Percentiles rank a stretch among this genome's conserved stretches.
These are phyloP conservation scores for Colletotrichum lindemuthianum DNA, from an alignment of 2,329 filamentous ascomycete genomes.

Conservation along the genomic window DNA sequence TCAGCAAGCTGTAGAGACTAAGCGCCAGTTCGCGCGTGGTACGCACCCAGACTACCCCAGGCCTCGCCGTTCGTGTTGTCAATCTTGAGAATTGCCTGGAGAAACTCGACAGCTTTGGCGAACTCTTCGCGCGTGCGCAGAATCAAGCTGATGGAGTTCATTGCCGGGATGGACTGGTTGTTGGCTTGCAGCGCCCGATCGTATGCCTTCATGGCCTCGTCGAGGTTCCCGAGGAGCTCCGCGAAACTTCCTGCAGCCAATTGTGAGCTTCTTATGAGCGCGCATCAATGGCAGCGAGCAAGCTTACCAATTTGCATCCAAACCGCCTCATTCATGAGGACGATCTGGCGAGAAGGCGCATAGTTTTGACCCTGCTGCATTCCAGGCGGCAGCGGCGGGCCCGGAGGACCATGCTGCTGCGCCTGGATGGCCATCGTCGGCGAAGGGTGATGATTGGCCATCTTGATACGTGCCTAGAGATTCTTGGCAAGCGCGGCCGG, in stretches of 20 bases:
- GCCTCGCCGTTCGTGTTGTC: slow-evolving; percentile 92
- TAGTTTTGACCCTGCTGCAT: slow-evolving; percentile 64
- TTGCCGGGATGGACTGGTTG: slow-evolving; percentile 85
- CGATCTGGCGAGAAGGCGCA: slow-evolving; percentile 78
- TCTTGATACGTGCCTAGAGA: slow-evolving; percentile 47
- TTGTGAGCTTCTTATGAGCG: slow-evolving; percentile 41
- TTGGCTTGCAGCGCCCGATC: slow-evolving; percentile 91
- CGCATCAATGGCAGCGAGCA: slow-evolving; percentile 8
- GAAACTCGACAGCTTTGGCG: slow-evolving; percentile 90
- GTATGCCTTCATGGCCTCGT: slow-evolving; percentile 90
- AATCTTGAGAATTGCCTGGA: slow-evolving; percentile 89
- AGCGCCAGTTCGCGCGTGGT: background rate
- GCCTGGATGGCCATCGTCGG: slow-evolving; percentile 79
- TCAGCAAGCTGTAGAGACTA: slow-evolving; percentile 35
- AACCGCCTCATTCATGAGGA: slow-evolving; percentile 83
- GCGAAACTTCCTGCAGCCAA: slow-evolving; percentile 76
- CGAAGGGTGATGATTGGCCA: slow-evolving; percentile 84
- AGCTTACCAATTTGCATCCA: slow-evolving; percentile 91
- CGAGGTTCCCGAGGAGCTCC: slow-evolving; percentile 87
- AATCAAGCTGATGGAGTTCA: slow-evolving; percentile 94
- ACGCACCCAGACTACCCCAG: slow-evolving; percentile 91
- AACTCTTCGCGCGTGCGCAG: slow-evolving; percentile 93
- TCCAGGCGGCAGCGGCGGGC: slow-evolving; percentile 66
- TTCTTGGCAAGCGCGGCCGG: slow-evolving; percentile 27
- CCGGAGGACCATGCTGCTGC: slow-evolving; percentile 73